Conservation (phyloP, 2,329 filamentous ascomycete species). For the Thielaviopsis ethacetica region DNA sequence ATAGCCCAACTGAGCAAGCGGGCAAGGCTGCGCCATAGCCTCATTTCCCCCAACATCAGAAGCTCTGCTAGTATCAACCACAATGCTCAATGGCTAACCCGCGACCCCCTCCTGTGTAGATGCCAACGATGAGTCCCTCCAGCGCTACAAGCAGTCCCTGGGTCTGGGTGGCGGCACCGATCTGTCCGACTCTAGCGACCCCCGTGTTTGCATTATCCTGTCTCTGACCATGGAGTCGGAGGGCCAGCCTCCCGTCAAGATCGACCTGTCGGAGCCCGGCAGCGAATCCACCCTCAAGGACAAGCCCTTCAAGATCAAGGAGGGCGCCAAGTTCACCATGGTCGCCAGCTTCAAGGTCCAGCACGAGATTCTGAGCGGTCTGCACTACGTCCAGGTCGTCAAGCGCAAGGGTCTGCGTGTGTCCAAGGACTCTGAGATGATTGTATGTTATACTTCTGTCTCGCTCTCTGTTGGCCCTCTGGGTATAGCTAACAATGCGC, state of each 20-base stretch:
- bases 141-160: conserved; percentile 94
- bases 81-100: conserved; percentile 1
- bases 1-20: background rate
- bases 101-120: conserved; percentile 23
- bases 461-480: background rate
- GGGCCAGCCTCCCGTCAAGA: conserved; percentile 69
- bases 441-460: conserved; percentile 42
- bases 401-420: conserved; percentile 76
- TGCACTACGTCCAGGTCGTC: conserved; percentile 91
- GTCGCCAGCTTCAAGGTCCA: conserved; percentile 88
- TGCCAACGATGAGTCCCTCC: conserved; percentile 75
- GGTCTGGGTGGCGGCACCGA: conserved; percentile 62
- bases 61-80: background rate
- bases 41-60: background rate
- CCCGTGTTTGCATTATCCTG: conserved; percentile 83
- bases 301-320: conserved; percentile 95
- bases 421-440: conserved; percentile 95
- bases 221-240: conserved; percentile 76
- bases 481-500: conserved; percentile 12
- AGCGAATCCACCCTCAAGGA: conserved; percentile 67
- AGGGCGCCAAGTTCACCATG: conserved; percentile 87
- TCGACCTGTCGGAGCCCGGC: conserved; percentile 64
- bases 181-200: conserved; percentile 62
- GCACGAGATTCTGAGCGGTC: conserved; percentile 83
- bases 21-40: background rate